These are phyloP conservation scores for Termitomyces sp. DNA, from an alignment of 768 basidiomycete species.

Conservation along the genomic window DNA sequence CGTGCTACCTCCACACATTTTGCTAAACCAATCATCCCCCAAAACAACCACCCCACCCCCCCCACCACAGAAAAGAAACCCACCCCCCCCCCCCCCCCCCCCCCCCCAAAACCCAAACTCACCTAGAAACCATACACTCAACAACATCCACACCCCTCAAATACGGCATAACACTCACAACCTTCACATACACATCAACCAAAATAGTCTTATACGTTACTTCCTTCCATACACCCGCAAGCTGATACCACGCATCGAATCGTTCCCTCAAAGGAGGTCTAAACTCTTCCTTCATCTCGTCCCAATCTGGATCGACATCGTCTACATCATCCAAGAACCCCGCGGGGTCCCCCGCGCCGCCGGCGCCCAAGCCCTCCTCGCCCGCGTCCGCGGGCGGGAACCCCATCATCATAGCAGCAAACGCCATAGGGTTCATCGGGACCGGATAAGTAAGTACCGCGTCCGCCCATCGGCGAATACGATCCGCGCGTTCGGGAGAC, in stretches of 20 bases:
- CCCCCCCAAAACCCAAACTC: slow-evolving; percentile 15
- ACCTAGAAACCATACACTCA: slow-evolving; percentile 53
- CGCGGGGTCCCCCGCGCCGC: slow-evolving; percentile 35
- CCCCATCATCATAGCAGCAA: slow-evolving; percentile 56
- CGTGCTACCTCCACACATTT: too few species aligned
- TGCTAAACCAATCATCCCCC: too few species aligned
- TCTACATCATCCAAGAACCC: slow-evolving; percentile 51
- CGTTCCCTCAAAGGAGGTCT: slow-evolving; percentile 50
- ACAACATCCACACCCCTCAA: slow-evolving; percentile 44
- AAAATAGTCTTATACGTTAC: slow-evolving; percentile 24
- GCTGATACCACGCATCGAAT: slow-evolving; percentile 52
- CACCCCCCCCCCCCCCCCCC: too few species aligned
- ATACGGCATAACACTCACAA: slow-evolving; percentile 53
- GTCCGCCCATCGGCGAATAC: slow-evolving; percentile 50
- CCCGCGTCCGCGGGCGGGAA: slow-evolving; percentile 25
- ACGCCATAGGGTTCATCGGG: slow-evolving; percentile 45
- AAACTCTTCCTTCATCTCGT: slow-evolving; percentile 57
- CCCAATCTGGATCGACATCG: slow-evolving; percentile 47
- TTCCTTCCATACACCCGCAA: slow-evolving; percentile 32
- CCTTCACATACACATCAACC: slow-evolving; percentile 35
- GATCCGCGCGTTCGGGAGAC: slow-evolving; percentile 34
- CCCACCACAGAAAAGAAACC: too few species aligned
- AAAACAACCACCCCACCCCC: too few species aligned
- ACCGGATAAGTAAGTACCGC: slow-evolving; percentile 33
- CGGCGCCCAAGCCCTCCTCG: slow-evolving; percentile 16